Base-by-base conservation (phyloP, 331 rosid genomes). In the Malus hybrid region DNA sequence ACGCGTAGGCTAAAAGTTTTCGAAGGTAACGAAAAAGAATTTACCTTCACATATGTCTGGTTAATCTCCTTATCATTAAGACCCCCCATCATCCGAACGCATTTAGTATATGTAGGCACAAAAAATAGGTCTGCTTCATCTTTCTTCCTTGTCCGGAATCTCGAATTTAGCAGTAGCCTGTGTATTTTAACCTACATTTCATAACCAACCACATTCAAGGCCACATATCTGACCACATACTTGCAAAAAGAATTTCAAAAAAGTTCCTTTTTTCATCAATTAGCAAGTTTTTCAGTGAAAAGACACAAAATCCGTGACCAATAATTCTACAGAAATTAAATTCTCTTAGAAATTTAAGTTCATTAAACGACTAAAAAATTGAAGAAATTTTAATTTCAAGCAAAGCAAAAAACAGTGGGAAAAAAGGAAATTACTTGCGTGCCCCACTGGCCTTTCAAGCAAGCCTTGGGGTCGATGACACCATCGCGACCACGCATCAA, bases 361-460 rank as follows among this genome's bases (percentile, higher is more conserved):
- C 22, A 59, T 16, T 6, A 52, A 52, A 52, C 56, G 20, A 16
- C 20, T 6, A 52, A 52, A 52, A 50, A 52, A 52, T 16, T 16
- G 57, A 52, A 52, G 57, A 3, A 6, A 31, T 12, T 10, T n/a
- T 0, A 36, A 6, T 13, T 52, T 52, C 24, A n/a, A 36, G 9
- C 52, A 15, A 66, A 31, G 13, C 20, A 9, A 34, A 34, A n/a
- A 73, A 24, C 20, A 11, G 3, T 29, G 11, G 22, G 6, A 22
- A 33, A 12, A n/a, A 3, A 19, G 66, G 32, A 69, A 69, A 64
- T 70, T 73, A 92, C 99, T 96, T 95, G 97, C 86, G 96, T 90
- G 62, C 97, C 99, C 99, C 99, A 95, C 76, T 95, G 97, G 76
- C 97, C 97, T 76, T 85, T 95, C 81, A 87, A 75, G 81, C 99